Evolutionary conservation across 2,329 filamentous ascomycete species (phyloP).

Genomic region (Pestalotiopsis sp.): DNA sequence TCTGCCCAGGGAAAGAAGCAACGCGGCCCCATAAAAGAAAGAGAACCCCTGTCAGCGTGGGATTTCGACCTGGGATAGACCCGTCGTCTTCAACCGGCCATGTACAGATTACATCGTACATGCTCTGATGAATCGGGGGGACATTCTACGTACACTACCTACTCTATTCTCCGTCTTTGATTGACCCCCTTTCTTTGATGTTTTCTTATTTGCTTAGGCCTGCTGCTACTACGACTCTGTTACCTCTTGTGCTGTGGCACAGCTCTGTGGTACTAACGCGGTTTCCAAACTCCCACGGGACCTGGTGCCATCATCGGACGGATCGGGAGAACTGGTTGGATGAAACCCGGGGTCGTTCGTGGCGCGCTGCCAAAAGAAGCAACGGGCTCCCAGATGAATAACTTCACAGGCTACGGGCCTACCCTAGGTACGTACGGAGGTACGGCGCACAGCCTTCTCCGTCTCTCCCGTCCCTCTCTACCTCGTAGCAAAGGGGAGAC

Average conservation of each 20-base stretch:
- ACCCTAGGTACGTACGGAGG: neutral
- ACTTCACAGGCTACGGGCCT: slow-evolving; percentile 9
- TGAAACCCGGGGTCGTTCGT: slow-evolving; percentile 9
- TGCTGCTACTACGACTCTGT: neutral
- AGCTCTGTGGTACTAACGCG: slow-evolving; percentile 6
- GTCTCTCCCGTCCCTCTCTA: neutral
- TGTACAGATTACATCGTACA: neutral
- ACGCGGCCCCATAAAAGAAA: neutral
- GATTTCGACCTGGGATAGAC: neutral
- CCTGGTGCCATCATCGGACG: slow-evolving; percentile 16
- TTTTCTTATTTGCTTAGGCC: neutral
- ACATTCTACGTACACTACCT: neutral
- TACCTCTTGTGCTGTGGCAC: neutral
- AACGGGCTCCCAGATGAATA: slow-evolving; percentile 9
- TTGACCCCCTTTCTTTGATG: neutral
- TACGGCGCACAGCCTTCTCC: neutral
- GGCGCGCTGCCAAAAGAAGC: neutral
- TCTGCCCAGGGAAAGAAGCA: neutral
- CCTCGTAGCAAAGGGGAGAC: neutral
- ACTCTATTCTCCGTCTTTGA: neutral
- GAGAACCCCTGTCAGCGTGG: neutral
- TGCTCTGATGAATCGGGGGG: neutral
- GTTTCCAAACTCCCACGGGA: slow-evolving; percentile 15
- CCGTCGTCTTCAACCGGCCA: neutral
- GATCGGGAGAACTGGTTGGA: slow-evolving; percentile 13